Evolutionary conservation across 805 yeast species (phyloP).

Genomic region (Saturnispora zaruensis): DNA sequence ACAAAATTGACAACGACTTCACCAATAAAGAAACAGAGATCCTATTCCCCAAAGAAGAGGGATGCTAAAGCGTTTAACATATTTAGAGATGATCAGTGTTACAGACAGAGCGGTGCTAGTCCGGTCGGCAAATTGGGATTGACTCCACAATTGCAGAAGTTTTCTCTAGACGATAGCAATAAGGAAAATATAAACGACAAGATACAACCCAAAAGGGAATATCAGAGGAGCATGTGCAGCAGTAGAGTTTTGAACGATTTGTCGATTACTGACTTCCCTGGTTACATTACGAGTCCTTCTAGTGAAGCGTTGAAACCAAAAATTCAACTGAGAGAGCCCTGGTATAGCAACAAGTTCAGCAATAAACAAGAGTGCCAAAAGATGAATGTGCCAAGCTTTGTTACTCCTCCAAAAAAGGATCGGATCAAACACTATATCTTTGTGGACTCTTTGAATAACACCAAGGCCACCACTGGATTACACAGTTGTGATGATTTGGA

Average conservation of each 20-base stretch:
- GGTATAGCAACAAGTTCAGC: slow-evolving; percentile 8
- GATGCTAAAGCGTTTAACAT: slow-evolving; percentile 2
- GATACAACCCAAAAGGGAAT: neutral
- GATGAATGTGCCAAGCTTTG: slow-evolving; percentile 8
- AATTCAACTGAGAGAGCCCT: slow-evolving; percentile 9
- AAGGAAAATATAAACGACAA: slow-evolving; percentile 7
- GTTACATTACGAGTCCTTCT: neutral
- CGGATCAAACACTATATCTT: slow-evolving; percentile 5
- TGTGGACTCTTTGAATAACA: neutral
- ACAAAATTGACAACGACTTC: slow-evolving; percentile 6
- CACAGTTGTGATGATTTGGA: slow-evolving; percentile 4
- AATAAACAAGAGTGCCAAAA: neutral
- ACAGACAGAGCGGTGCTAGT: neutral
- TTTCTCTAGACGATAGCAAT: neutral
- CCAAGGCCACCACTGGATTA: neutral
- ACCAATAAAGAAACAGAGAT: slow-evolving; percentile 4
- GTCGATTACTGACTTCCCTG: slow-evolving; percentile 7
- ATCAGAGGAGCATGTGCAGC: neutral
- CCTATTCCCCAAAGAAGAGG: neutral
- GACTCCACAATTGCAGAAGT: neutral
- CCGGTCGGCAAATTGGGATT: neutral
- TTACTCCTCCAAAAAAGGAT: slow-evolving; percentile 13
- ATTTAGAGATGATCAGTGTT: slow-evolving; percentile 6
- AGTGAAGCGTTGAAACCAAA: neutral
- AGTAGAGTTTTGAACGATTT: slow-evolving; percentile 5